Conservation (phyloP, 192 early-diverging fungal genomes). For the Gaertneriomyces sp. region DNA sequence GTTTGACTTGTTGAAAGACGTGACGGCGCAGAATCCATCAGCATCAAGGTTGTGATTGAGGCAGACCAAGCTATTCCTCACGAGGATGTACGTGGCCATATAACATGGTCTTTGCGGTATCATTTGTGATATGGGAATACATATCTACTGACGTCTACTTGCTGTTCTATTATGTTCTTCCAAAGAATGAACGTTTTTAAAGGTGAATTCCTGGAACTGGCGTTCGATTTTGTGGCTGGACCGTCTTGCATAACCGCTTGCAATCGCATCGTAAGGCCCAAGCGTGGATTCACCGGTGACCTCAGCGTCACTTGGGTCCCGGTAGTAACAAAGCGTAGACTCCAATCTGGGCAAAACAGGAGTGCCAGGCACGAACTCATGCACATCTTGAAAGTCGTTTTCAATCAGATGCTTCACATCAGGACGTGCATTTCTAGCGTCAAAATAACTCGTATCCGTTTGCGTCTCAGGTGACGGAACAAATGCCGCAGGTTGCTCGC, state of each 20-base stretch:
- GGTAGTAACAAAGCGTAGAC: slow-evolving; percentile 21
- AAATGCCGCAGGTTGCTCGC: slow-evolving; percentile 78
- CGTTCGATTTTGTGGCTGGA: slow-evolving; percentile 12
- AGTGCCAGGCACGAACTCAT: neutral
- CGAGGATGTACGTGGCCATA: too few relatives aligned
- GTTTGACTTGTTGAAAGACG: too few relatives aligned
- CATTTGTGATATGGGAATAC: too few relatives aligned
- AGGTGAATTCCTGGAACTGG: slow-evolving; percentile 47
- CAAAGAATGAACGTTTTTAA: slow-evolving; percentile 43
- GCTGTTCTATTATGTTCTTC: slow-evolving; percentile 30
- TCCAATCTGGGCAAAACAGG: neutral
- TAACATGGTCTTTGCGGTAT: too few relatives aligned
- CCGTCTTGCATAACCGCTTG: neutral
- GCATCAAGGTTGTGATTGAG: too few relatives aligned
- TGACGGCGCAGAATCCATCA: too few relatives aligned
- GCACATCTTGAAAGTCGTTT: slow-evolving; percentile 19
- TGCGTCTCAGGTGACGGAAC: slow-evolving; percentile 75
- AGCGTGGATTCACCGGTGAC: too few relatives aligned
- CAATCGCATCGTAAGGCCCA: neutral
- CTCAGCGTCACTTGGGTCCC: slow-evolving; percentile 2
- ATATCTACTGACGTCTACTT: too few relatives aligned
- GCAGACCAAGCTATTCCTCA: too few relatives aligned
- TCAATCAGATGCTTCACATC: slow-evolving; percentile 73
- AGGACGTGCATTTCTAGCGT: slow-evolving; percentile 74
- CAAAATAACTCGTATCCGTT: slow-evolving; percentile 92